Percentiles rank a stretch among this genome's conserved stretches.
Conservation (phyloP, 306 rosid species). For the Citrullus mucosospermus region DNA sequence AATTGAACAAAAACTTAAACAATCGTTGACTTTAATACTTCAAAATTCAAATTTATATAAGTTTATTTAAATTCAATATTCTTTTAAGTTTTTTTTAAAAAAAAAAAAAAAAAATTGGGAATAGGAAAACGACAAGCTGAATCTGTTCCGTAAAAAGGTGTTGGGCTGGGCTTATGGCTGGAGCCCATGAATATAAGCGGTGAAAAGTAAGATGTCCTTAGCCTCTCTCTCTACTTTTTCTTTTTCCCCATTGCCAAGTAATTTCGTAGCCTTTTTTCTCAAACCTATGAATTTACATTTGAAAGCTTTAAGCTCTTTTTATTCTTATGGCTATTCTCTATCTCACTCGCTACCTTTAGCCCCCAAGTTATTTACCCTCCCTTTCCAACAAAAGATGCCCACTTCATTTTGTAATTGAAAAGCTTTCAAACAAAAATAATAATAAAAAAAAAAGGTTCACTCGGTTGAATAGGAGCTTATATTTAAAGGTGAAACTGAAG, state of each 20-base stretch:
- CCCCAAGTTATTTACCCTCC: not conserved
- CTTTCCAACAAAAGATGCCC: conserved; percentile 10
- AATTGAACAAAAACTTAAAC: too few species aligned
- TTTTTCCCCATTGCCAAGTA: not conserved
- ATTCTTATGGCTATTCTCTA: not conserved
- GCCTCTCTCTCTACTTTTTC: not conserved
- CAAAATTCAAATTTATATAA: too few species aligned
- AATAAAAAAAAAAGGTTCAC: not conserved
- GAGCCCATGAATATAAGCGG: not conserved
- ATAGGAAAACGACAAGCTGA: not conserved
- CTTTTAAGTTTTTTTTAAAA: too few species aligned
- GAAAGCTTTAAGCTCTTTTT: not conserved
- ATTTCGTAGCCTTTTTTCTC: conserved; percentile 2
- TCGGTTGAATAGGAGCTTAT: not conserved
- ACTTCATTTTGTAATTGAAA: conserved; percentile 10
- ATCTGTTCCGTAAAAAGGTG: not conserved
- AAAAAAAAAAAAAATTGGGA: not conserved
- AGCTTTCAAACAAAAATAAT: not conserved
- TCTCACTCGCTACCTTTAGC: not conserved
- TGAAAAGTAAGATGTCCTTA: not conserved
- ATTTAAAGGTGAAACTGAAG: not conserved
- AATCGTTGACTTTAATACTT: too few species aligned
- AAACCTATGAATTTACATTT: not conserved
- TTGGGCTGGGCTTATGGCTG: not conserved
- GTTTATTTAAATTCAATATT: too few species aligned